Base-by-base conservation (phyloP, 1,284 basidiomycete genomes). In the Hypsizygus ulmarius region DNA sequence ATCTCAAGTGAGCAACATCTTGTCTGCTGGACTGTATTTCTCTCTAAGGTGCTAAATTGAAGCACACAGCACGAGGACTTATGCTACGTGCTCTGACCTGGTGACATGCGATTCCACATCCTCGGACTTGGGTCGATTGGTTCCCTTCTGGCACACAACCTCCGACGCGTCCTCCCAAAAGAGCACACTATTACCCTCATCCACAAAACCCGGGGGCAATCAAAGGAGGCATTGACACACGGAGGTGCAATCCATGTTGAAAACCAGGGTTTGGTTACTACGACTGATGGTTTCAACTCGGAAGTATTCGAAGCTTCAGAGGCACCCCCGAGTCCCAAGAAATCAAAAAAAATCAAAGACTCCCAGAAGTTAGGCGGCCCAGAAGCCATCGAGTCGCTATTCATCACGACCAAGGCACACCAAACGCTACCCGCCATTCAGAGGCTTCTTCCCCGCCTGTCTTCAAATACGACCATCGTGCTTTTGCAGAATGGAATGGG, bases 401-500 rank as follows among this genome's bases (percentile, higher is more conserved):
- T 98, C 63, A 78, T 97, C 56, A 81, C 91, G 28, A 83, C 90
- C 48, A 96, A 95, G 64, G 86, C 90, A 0, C 76, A 84, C 15
- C 71, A 80, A 10, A 88, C 88, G 0, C 42, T 84, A 0, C 56
- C 64, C 1, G 84, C 87, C 2, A 61, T 98, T 27, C 66, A 71
- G 18, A 62, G 68, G 3, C 75, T 98, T 41, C 66, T 78, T 4
- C 79, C 79, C 7, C 81, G 93, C 15, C 67, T 97, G 21, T 75
- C 77, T 3, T 67, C 78, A 0, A 65, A 78, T 44, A 88, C 86
- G 37, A 97, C 94, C 19, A 82, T 98, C 54, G 89, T 96, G 1
- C 79, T 99, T 5, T 68, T 97, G 42, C 91, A 97, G 63, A 97
- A 97, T 64, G 95, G 86, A 64, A 74, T 97, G 84, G 95, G 93